Evolutionary conservation across 169 alveolate species (phyloP).

Genomic region (Plasmodium ovale): DNA sequence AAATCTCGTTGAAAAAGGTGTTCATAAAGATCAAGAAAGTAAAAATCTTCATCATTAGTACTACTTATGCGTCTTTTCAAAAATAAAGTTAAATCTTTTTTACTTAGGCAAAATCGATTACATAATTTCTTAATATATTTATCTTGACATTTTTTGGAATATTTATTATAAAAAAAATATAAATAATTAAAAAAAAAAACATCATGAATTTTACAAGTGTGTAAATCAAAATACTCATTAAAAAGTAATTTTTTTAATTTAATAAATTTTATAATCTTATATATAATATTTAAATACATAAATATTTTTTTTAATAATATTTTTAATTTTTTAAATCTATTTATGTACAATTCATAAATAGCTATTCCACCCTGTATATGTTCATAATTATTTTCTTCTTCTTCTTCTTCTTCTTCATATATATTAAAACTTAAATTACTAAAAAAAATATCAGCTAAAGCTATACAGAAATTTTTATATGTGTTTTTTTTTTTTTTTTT

Average conservation of each 20-base stretch:
- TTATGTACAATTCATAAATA: constrained; percentile 38
- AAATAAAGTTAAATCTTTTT: background rate
- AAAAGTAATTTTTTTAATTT: constrained; percentile 48
- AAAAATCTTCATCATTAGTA: constrained; percentile 23
- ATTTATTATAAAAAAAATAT: constrained; percentile 68
- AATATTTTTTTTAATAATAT: constrained; percentile 49
- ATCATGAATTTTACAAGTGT: constrained; percentile 73
- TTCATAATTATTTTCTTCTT: constrained; percentile 41
- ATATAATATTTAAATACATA: constrained; percentile 64
- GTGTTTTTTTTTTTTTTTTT: constrained; percentile 50
- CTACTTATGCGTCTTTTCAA: constrained; percentile 11
- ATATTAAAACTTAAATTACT: constrained; percentile 49
- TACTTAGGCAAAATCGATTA: constrained; percentile 6
- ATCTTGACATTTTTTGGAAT: constrained; percentile 43
- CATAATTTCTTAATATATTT: constrained; percentile 50
- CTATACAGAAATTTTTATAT: constrained; percentile 61
- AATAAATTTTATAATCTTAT: constrained; percentile 27
- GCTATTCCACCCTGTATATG: constrained; percentile 59
- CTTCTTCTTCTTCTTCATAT: constrained; percentile 9
- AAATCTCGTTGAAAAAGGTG: constrained; percentile 24
- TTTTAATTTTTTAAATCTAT: constrained; percentile 53
- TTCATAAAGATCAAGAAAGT: constrained; percentile 44
- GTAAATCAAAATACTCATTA: constrained; percentile 54
- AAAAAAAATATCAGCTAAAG: constrained; percentile 57
- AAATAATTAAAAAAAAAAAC: constrained; percentile 55